Evolutionary conservation across 495 filamentous ascomycete genomes (phyloP).

Genomic region (Penicillium chermesinum): DNA sequence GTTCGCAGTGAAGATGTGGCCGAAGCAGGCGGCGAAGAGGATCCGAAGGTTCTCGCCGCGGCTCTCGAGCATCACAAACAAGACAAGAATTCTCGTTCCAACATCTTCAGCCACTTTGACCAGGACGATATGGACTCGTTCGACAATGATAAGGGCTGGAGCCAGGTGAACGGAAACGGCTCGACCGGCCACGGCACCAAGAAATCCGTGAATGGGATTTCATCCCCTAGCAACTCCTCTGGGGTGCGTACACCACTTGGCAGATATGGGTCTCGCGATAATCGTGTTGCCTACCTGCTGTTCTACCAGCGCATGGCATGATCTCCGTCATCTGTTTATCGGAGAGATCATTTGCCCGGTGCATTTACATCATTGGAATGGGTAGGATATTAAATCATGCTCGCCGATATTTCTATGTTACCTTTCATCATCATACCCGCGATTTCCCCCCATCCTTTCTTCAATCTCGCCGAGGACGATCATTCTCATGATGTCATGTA

Average conservation of each 20-base stretch:
- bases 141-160: slow-evolving; percentile 70
- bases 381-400: no score
- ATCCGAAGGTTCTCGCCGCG: slow-evolving; percentile 61
- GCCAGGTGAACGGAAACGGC: slow-evolving; percentile 64
- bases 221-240: slow-evolving; percentile 43
- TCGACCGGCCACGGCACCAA: slow-evolving; percentile 44
- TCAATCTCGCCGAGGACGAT: not conserved
- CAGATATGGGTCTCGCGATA: slow-evolving; percentile 76
- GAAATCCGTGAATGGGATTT: slow-evolving; percentile 67
- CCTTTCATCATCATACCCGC: no score
- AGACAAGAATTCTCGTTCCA: slow-evolving; percentile 50
- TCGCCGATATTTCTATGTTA: no score
- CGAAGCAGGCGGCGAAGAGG: slow-evolving; percentile 75
- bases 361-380: not conserved
- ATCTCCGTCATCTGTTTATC: slow-evolving; percentile 1
- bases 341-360: not conserved
- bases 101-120: slow-evolving; percentile 69
- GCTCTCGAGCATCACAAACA: slow-evolving; percentile 62
- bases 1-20: slow-evolving; percentile 87
- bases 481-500: not conserved
- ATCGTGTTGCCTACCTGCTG: slow-evolving; percentile 92
- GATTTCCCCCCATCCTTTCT: not conserved
- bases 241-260: slow-evolving; percentile 56
- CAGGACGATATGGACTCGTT: slow-evolving; percentile 54
- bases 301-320: slow-evolving; percentile 78